Evolutionary conservation across 805 yeast genomes (phyloP), one percentile per base, ranked within the genome.

Genomic region (Candida andamanensis): DNA sequence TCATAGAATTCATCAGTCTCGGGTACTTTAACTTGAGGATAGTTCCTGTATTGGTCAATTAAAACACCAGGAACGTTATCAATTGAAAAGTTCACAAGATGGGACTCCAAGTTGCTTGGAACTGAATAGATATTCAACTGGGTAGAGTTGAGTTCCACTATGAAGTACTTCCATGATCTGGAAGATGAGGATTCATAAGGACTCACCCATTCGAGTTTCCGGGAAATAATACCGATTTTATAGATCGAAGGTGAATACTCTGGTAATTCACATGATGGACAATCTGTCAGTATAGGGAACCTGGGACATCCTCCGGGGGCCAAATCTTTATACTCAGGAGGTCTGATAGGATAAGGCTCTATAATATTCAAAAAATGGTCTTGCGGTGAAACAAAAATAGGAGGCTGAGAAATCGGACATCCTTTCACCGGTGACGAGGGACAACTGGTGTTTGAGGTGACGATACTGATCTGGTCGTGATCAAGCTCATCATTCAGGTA

Each of bases 101-200:
- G 50, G 15, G 39, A 42, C 33, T 64, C 69, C 21, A 60, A 33
- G 23, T 47, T 43, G 15, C 44, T 45, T 2, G 71, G 69, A 5
- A 65, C 44, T 4, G 45, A 46, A 52, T 82, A 84, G 33, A 89
- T 61, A 54, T 83, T 83, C 21, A 89, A 60, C 58, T 85, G 95
- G 2, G 97, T 89, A 13, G 90, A 84, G 63, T 89, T 86, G 30
- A 89, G 62, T 48, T 83, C 94, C 54, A 85, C 65, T 15, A 82
- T 63, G 26, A 71, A 70, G 26, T 70, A 63, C 44, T 67, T 71
- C 97, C 97, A 89, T 8, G 74, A 69, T 40, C 95, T 65, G 6
- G 65, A 53, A 2, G 76, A 67, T 0, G 94, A 69, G 2, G 76
- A 63, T 44, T 81, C 87, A 50, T 79, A 82, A 0, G 96, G 96